Evolutionary conservation across 2,329 filamentous ascomycete species (phyloP).

Genomic region (Colletotrichum gigasporum): DNA sequence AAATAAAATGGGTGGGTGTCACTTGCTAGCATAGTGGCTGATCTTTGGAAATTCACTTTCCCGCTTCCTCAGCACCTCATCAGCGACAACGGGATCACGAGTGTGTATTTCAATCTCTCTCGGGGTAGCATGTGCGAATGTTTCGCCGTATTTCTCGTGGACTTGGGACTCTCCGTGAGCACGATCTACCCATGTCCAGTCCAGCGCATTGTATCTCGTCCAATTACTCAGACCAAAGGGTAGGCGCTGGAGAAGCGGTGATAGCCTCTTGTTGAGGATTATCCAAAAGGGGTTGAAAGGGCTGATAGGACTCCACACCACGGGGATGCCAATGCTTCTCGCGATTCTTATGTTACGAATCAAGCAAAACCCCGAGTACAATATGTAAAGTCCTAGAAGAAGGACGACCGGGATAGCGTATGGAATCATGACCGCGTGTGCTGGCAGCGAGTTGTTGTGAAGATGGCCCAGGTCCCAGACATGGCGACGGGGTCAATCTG

Average conservation of each 20-base stretch:
- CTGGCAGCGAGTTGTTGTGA: too few relatives aligned
- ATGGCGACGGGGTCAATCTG: too few relatives aligned
- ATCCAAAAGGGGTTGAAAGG: slow-evolving; percentile 5
- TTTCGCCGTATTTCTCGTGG: neutral
- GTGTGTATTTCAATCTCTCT: slow-evolving; percentile 3
- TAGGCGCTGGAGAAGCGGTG: neutral
- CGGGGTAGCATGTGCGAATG: neutral
- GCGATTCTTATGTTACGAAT: neutral
- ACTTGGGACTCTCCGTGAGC: neutral
- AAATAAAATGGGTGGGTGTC: neutral
- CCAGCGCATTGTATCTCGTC: neutral
- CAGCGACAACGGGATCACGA: slow-evolving; percentile 37
- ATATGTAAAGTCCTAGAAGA: neutral
- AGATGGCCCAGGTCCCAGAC: too few relatives aligned
- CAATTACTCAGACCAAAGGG: neutral
- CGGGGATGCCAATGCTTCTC: neutral
- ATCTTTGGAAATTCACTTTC: neutral
- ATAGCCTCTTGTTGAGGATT: neutral
- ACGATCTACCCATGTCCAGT: slow-evolving; percentile 6
- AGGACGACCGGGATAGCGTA: neutral
- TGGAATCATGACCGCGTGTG: too few relatives aligned
- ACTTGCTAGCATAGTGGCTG: neutral
- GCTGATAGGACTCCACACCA: slow-evolving; percentile 4
- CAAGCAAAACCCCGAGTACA: neutral
- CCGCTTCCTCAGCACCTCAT: neutral